These are phyloP conservation scores for Raddia distichophylla DNA, from an alignment of 176 grass and related monocot species.

Conservation along the genomic window DNA sequence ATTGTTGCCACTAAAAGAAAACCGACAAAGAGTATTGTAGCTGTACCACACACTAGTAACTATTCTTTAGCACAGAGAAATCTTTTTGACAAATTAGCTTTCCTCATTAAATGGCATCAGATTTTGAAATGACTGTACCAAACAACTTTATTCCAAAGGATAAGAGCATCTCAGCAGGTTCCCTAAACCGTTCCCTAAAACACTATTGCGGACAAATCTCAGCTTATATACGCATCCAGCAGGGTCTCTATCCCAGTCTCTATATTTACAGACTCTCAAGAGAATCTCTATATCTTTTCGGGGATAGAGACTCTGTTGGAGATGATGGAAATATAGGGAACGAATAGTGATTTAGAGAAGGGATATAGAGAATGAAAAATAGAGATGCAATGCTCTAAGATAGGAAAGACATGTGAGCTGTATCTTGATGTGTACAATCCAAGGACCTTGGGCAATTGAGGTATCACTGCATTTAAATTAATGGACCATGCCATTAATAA, in stretches of 20 bases:
- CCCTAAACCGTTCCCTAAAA: no score
- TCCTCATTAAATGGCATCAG: neutral
- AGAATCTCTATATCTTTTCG: no score
- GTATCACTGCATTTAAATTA: conserved; percentile 22
- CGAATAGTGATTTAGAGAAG: no score
- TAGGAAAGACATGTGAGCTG: conserved; percentile 28
- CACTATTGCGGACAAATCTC: no score
- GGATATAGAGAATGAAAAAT: no score
- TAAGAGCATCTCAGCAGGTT: no score
- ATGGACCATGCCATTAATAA: conserved; percentile 37
- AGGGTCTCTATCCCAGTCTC: no score
- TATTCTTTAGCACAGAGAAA: neutral
- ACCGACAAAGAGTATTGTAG: neutral
- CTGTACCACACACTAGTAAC: neutral
- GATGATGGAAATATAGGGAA: no score
- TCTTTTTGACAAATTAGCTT: conserved; percentile 7
- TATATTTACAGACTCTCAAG: no score
- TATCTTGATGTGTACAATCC: conserved; percentile 34
- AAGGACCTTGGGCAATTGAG: conserved; percentile 32
- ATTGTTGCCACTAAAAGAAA: conserved; percentile 7
- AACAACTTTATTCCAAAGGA: conserved; percentile 19
- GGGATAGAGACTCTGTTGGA: no score
- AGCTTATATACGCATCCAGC: no score
- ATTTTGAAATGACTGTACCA: conserved; percentile 29
- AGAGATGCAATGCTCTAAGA: no score